Evolutionary conservation across 2,329 filamentous ascomycete species (phyloP).

Genomic region (Pezicula rhizophila): DNA sequence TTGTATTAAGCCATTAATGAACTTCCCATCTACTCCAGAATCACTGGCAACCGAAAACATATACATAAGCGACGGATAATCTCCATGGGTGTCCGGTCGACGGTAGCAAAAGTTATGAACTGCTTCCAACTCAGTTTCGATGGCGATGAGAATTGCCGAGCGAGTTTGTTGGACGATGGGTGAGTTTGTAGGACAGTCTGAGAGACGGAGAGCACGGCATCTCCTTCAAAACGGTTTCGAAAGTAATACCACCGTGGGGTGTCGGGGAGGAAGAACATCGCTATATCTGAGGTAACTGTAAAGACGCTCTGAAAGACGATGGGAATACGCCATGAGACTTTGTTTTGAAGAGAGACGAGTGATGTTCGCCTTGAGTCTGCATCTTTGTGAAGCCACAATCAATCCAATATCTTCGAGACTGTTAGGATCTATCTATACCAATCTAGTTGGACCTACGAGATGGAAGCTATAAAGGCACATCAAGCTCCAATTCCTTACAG

Average conservation of each 20-base stretch:
- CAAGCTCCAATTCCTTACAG: too few relatives aligned
- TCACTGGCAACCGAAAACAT: conserved; percentile 28
- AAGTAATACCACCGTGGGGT: conserved; percentile 30
- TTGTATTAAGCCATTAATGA: conserved; percentile 22
- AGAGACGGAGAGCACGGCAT: conserved; percentile 7
- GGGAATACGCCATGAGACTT: conserved; percentile 18
- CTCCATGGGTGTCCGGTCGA: conserved; percentile 26
- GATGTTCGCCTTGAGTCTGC: conserved; percentile 12
- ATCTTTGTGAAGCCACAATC: conserved; percentile 13
- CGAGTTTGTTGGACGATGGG: conserved; percentile 17
- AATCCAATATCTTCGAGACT: conserved; percentile 22
- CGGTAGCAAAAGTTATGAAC: too few relatives aligned
- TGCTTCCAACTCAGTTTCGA: conserved; percentile 18
- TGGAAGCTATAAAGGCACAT: too few relatives aligned
- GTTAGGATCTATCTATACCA: too few relatives aligned
- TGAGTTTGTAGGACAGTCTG: conserved; percentile 2
- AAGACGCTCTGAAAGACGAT: conserved; percentile 28
- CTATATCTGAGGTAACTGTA: conserved; percentile 21
- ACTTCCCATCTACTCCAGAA: conserved; percentile 10
- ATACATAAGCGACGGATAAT: conserved; percentile 31
- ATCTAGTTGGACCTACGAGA: too few relatives aligned
- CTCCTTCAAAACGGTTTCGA: conserved; percentile 5
- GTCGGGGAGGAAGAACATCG: conserved; percentile 23
- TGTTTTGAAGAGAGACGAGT: conserved; percentile 3
- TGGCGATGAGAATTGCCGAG: conserved; percentile 22